phyloP scores from a whole-genome alignment of 106 monocot species.

The Hemerocallis citrina region DNA sequence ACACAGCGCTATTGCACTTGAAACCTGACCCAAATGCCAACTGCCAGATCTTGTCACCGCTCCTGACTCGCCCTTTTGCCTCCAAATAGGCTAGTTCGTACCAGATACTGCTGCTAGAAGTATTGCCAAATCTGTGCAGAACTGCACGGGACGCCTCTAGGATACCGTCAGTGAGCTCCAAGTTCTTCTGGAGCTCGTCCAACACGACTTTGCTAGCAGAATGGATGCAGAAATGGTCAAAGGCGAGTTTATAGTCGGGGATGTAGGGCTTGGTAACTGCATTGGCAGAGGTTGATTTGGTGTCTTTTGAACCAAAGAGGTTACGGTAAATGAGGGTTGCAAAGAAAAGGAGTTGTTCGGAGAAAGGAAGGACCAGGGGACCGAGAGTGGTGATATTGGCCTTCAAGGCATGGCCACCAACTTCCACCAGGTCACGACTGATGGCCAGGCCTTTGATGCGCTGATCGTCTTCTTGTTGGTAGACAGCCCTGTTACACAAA shows the following conservation, averaged over 20 bases:
- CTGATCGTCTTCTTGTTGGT: slow-evolving; percentile 34
- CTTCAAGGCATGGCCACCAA: slow-evolving; percentile 27
- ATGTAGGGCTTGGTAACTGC: slow-evolving; percentile 37
- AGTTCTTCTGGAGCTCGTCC: slow-evolving; percentile 51
- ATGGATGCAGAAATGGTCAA: slow-evolving; percentile 71
- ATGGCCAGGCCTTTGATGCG: slow-evolving; percentile 26
- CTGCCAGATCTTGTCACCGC: slow-evolving; percentile 83
- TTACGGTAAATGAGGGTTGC: slow-evolving; percentile 33
- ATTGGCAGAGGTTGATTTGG: slow-evolving; percentile 12
- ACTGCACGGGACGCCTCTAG: slow-evolving; percentile 68
- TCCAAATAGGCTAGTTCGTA: slow-evolving; percentile 90
- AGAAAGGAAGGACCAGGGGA: slow-evolving; percentile 50
- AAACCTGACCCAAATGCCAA: slow-evolving; percentile 86
- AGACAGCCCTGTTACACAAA: slow-evolving; percentile 13
- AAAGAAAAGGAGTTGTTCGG: slow-evolving; percentile 52
- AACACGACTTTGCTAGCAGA: slow-evolving; percentile 48
- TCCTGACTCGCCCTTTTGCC: slow-evolving; percentile 57
- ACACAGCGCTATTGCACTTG: slow-evolving; percentile 93
- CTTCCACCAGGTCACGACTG: slow-evolving; percentile 30
- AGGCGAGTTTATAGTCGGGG: slow-evolving; percentile 63
- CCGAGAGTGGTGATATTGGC: slow-evolving; percentile 36
- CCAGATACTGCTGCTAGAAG: slow-evolving; percentile 88
- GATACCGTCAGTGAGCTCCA: slow-evolving; percentile 52
- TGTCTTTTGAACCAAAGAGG: slow-evolving; percentile 28
- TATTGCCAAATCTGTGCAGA: slow-evolving; percentile 84